Evolutionary conservation across 257 asterid species (phyloP).

Genomic region (Ajuga chamaepitys): DNA sequence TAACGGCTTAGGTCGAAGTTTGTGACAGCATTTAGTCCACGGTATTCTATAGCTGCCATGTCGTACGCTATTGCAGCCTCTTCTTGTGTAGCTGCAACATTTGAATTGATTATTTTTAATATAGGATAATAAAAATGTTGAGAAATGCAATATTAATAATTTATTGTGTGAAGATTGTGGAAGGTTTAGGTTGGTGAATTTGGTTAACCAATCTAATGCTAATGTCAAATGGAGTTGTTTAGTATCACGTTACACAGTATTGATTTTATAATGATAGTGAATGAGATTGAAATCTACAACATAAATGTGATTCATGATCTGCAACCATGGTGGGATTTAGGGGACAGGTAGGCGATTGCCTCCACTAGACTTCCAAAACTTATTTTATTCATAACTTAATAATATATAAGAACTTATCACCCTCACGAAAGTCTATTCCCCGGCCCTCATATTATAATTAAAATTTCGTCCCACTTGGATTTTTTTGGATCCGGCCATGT

Average conservation of each 20-base stretch:
- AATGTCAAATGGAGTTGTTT: neutral
- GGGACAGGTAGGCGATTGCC: too few relatives aligned
- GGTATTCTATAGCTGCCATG: conserved; percentile 84
- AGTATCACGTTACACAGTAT: neutral
- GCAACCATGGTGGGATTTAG: too few relatives aligned
- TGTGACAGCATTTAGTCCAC: conserved; percentile 81
- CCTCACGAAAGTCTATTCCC: too few relatives aligned
- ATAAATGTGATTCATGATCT: too few relatives aligned
- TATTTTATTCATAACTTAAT: too few relatives aligned
- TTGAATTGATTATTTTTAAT: neutral
- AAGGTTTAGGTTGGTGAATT: conserved; percentile 22
- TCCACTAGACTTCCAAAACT: too few relatives aligned
- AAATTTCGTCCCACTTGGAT: too few relatives aligned
- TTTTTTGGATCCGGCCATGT: neutral
- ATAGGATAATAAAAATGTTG: too few relatives aligned
- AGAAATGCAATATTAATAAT: too few relatives aligned
- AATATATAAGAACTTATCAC: too few relatives aligned
- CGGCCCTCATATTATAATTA: too few relatives aligned
- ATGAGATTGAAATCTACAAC: too few relatives aligned
- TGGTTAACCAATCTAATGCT: conserved; percentile 22
- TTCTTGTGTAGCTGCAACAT: conserved; percentile 69
- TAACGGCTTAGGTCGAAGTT: conserved; percentile 78
- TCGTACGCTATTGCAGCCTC: conserved; percentile 87
- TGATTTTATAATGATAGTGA: neutral
- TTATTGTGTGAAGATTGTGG: neutral